phyloP scores from a whole-genome alignment of 768 basidiomycete genomes.

The Leucocoprinus birnbaumii region DNA sequence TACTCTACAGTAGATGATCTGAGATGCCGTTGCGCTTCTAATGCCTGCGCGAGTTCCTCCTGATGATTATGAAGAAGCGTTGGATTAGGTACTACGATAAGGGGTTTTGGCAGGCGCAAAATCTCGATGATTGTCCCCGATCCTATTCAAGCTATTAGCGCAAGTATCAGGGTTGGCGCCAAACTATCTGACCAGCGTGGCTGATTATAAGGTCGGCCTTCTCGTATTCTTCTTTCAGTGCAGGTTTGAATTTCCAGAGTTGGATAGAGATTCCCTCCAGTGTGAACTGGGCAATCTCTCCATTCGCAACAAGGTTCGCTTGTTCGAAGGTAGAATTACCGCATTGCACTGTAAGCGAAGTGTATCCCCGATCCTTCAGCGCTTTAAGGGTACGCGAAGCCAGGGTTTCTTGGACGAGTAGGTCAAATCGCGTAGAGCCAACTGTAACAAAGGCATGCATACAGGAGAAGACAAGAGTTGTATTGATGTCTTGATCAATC shows the following conservation, averaged over 20 bases:
- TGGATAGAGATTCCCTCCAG: conserved; percentile 52
- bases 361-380: conserved; percentile 55
- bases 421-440: conserved; percentile 86
- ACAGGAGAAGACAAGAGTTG: background rate
- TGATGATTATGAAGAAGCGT: conserved; percentile 93
- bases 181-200: conserved; percentile 76
- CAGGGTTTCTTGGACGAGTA: conserved; percentile 60
- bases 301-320: conserved; percentile 24
- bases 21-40: conserved; percentile 59
- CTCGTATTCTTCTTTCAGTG: conserved; percentile 62
- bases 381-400: conserved; percentile 54
- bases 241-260: conserved; percentile 72
- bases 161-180: background rate
- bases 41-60: conserved; percentile 74
- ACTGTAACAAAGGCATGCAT: conserved; percentile 78
- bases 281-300: conserved; percentile 22
- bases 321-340: conserved; percentile 61
- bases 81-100: conserved; percentile 89
- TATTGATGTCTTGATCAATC: background rate
- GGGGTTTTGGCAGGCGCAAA: conserved; percentile 65
- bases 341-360: conserved; percentile 67
- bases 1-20: conserved; percentile 56
- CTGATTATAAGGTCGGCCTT: conserved; percentile 81
- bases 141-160: conserved; percentile 41
- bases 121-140: conserved; percentile 94